Base-by-base conservation (phyloP, 2,329 filamentous ascomycete species). In the Cladosporium sp. region DNA sequence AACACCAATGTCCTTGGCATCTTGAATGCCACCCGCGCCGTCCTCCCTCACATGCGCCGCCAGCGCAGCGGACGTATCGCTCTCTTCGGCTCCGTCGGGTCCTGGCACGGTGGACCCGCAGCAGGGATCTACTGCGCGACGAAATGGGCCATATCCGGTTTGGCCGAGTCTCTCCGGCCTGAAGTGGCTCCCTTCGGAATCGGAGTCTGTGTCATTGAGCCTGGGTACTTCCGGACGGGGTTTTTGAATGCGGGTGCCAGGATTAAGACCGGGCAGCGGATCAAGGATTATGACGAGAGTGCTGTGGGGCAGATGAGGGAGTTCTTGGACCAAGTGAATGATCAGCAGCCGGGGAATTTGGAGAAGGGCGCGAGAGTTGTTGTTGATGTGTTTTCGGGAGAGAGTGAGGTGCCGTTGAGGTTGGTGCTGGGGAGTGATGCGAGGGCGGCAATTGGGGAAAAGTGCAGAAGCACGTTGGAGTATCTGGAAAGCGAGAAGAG, bases 331-430 rank as follows among this genome's bases (percentile, higher is more conserved):
- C 40, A 44, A 2, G 68, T 69, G 10, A 70, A 84, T 59, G 73
- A 78, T 15, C 76, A 78, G 0, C 82, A 86, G 70, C 76, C 73
- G 0, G 83, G 83, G 0, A 82, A 86, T 64, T 75, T 82, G 3
- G 70, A 68, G 17, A 84, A 84, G 72, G 83, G 79, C 0, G 71
- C 73, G 7, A 74, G 70, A 57, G 75, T 81, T 1, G 72, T 84
- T 25, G 75, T 85, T 4, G 83, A 87, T 61, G 72, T 83, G 13
- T 62, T 87, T 62, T 83, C 79, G 72, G 42, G 75, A 74, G 19
- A 66, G 69, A 59, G 82, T 80, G 0, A 78, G 19, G 70, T 86
- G 1, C 84, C 83, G 0, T 62, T 79, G 13, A 71, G 83, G 25
- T 63, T 87, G 49, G 71, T 77, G n/a, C 68, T 87, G 39, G 85